phyloP scores from a whole-genome alignment of 2,329 filamentous ascomycete genomes.

The Verruconis gallopava region DNA sequence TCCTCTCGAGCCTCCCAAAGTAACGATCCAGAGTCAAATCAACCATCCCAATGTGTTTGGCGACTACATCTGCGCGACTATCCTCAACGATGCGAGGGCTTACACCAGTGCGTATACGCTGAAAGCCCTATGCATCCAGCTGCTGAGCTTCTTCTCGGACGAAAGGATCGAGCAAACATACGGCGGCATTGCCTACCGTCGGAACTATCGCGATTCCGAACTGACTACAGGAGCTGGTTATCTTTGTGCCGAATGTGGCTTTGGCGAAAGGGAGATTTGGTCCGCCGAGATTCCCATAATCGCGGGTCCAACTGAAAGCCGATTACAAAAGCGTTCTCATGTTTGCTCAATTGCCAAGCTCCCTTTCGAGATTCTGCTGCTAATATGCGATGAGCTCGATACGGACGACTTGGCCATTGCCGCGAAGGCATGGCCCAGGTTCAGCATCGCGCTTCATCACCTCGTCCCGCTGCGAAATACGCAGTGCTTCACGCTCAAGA shows the following conservation, averaged over 20 bases:
- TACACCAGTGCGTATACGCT: constrained; percentile 40
- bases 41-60: constrained; percentile 35
- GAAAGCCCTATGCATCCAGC: constrained; percentile 36
- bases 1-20: constrained; percentile 27
- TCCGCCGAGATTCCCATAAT: too few relatives aligned
- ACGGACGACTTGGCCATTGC: constrained; percentile 25
- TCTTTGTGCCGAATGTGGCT: constrained; percentile 3
- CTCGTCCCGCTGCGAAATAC: constrained; percentile 33
- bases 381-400: constrained; percentile 14
- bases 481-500: constrained; percentile 36
- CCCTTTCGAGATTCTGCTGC: constrained; percentile 1
- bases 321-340: too few relatives aligned
- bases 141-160: constrained; percentile 41
- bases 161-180: constrained; percentile 32
- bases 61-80: constrained; percentile 34
- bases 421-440: constrained; percentile 24
- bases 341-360: neutral
- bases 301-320: too few relatives aligned
- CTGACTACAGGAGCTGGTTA: too few relatives aligned
- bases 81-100: constrained; percentile 29
- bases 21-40: constrained; percentile 30
- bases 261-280: too few relatives aligned
- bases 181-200: constrained; percentile 17
- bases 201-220: constrained; percentile 14
- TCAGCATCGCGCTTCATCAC: constrained; percentile 23